Evolutionary conservation across 768 basidiomycete genomes (phyloP), one percentile per base, ranked within the genome.

Genomic region (Boletus tylopilopsis): DNA sequence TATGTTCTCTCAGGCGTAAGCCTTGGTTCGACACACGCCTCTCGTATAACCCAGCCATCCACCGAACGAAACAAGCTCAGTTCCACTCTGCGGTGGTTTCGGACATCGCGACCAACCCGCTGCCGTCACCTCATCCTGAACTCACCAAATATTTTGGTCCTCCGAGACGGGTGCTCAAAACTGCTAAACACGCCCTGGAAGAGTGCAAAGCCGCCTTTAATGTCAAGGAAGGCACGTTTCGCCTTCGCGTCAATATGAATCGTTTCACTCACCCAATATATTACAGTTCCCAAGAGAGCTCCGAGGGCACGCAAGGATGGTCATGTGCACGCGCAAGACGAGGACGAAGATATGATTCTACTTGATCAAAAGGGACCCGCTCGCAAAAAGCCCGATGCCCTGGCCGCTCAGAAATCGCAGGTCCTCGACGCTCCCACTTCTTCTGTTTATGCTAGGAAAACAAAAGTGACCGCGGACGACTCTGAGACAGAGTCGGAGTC

Each of bases 31-130:
- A 87, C 50, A 77, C 85, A 0, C 71, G 75, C 4, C 69, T 83
- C 2, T 90, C 94, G 1, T 96, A 80, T 67, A 96, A 95, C 59
- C 94, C 95, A 2, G 81, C 89, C 4, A 75, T 96, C 27, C 94
- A 99, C 61, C 84, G 94, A 44, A 78, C 85, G 49, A 95, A 94
- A 65, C 93, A 96, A 72, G 94, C 94, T 12, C 82, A 93, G 59
- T 90, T 95, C 68, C 94, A 96, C 62, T 79, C 79, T 43, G 92
- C 92, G 2, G 76, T 91, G 10, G 83, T 87, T 18, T 71, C 79
- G 2, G 89, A 96, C 62, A 66, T 94, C n/a, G 67, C 74, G 19
- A 74, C 74, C 7, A 75, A 90, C 47, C 91, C 92, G 0, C 76
- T 95, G 9, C 85, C 88, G 2, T 89, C 90, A 3, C 89, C 91